A percentile compares a stretch with the other conserved stretches of the same genome.
These are phyloP conservation scores for Arthroderma sp. DNA, from an alignment of 2,329 filamentous ascomycete genomes.

Conservation along the genomic window DNA sequence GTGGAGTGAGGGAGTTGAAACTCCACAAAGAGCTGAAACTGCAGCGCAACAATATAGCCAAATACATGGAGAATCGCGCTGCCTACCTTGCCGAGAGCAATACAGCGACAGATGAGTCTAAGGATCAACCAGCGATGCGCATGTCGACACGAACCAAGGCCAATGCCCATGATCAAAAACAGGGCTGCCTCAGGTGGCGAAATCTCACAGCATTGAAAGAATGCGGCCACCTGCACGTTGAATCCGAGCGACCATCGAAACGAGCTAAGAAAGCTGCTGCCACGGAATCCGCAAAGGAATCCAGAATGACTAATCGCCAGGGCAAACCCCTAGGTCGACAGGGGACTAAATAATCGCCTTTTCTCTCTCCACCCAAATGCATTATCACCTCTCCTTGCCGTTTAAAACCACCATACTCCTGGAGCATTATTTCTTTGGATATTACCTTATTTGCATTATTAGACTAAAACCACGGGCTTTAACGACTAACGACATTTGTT, in stretches of 20 bases:
- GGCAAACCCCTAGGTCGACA: slow-evolving; percentile 42
- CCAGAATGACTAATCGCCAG: slow-evolving; percentile 35
- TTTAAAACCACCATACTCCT: not conserved
- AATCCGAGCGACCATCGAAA: slow-evolving; percentile 42
- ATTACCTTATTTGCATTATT: slow-evolving; percentile 1
- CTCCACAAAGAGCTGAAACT: slow-evolving; percentile 72
- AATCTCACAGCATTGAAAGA: slow-evolving; percentile 50
- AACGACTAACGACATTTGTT: slow-evolving; percentile 1
- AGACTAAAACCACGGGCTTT: not conserved
- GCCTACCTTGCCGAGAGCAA: slow-evolving; percentile 52
- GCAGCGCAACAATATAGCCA: slow-evolving; percentile 63
- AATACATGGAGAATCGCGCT: slow-evolving; percentile 69
- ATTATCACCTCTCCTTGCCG: not conserved
- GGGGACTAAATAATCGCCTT: slow-evolving; percentile 24
- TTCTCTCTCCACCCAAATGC: not conserved
- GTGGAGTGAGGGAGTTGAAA: slow-evolving; percentile 74
- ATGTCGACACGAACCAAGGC: slow-evolving; percentile 54
- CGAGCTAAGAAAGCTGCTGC: slow-evolving; percentile 35
- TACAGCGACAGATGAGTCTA: slow-evolving; percentile 37
- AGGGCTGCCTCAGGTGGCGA: slow-evolving; percentile 49
- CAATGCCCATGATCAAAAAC: slow-evolving; percentile 42
- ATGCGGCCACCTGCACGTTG: slow-evolving; percentile 48
- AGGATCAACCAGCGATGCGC: slow-evolving; percentile 39
- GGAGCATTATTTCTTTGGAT: slow-evolving; percentile 5
- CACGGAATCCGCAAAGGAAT: slow-evolving; percentile 27